A percentile compares a stretch with the other conserved stretches of the same genome.
These are phyloP conservation scores for Ophiostoma perfectum DNA, from an alignment of 2,329 filamentous ascomycete species.

Conservation along the genomic window DNA sequence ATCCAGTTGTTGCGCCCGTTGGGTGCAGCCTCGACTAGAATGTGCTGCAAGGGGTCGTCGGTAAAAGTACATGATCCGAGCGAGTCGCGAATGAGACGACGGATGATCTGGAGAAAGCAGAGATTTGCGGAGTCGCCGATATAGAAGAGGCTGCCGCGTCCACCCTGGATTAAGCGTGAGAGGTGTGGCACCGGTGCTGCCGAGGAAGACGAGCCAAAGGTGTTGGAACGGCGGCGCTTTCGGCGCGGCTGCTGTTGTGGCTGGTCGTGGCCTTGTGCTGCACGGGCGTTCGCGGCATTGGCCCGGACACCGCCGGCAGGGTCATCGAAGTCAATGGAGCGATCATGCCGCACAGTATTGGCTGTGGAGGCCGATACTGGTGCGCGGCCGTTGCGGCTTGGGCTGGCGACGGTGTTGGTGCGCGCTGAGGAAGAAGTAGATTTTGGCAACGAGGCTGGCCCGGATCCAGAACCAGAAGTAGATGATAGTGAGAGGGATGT, in stretches of 20 bases:
- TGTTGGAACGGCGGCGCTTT: conserved; percentile 18
- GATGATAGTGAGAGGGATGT: neutral
- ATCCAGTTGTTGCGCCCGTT: conserved; percentile 31
- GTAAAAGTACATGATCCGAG: conserved; percentile 33
- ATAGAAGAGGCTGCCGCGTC: conserved; percentile 35
- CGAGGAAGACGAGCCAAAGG: neutral
- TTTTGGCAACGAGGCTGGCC: neutral
- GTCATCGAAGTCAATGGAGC: conserved; percentile 15
- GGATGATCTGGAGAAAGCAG: conserved; percentile 35
- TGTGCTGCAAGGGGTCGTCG: conserved; percentile 34
- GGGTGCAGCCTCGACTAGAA: conserved; percentile 34
- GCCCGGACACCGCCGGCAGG: neutral
- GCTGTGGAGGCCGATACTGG: conserved; percentile 7
- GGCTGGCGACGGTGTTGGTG: conserved; percentile 5
- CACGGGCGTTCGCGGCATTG: too few relatives aligned
- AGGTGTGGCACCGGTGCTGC: conserved; percentile 27
- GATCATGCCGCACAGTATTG: conserved; percentile 13
- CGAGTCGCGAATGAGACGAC: conserved; percentile 32
- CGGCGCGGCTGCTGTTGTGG: conserved; percentile 13
- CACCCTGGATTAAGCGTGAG: conserved; percentile 34
- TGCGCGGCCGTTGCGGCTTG: conserved; percentile 16
- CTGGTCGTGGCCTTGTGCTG: neutral
- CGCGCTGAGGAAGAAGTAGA: neutral
- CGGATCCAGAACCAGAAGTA: neutral
- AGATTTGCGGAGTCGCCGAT: conserved; percentile 36